Evolutionary conservation across 2,329 filamentous ascomycete species (phyloP).

Genomic region (Aspergillus nomiae): DNA sequence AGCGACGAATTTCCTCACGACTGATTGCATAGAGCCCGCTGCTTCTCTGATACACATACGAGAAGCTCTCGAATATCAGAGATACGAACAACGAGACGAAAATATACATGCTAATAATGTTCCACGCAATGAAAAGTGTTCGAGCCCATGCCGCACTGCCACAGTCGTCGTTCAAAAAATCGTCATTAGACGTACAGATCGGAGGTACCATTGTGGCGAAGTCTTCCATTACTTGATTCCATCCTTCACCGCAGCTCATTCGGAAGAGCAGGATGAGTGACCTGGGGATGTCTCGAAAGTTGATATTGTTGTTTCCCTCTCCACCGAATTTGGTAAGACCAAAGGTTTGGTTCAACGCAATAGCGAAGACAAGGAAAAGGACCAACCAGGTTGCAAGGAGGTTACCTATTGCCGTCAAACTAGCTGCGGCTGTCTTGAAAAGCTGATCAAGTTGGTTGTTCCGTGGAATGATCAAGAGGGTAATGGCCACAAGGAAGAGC

Average conservation of each 20-base stretch:
- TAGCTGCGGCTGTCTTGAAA: slow-evolving; percentile 97
- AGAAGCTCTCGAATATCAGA: slow-evolving; percentile 98
- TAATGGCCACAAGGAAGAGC: slow-evolving; percentile 86
- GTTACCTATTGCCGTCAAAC: slow-evolving; percentile 86
- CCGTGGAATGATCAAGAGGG: slow-evolving; percentile 86
- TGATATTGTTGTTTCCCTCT: slow-evolving; percentile 75
- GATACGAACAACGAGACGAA: slow-evolving; percentile 98
- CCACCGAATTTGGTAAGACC: slow-evolving; percentile 85
- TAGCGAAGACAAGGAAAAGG: slow-evolving; percentile 92
- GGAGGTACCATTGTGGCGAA: slow-evolving; percentile 79
- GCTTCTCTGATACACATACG: slow-evolving; percentile 96
- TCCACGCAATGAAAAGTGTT: slow-evolving; percentile 91
- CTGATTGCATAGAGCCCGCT: slow-evolving; percentile 89
- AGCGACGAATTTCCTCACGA: slow-evolving; percentile 89
- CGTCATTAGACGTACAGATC: slow-evolving; percentile 70
- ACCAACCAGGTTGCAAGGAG: slow-evolving; percentile 96
- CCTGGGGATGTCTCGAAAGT: slow-evolving; percentile 92
- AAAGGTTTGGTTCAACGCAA: slow-evolving; percentile 93
- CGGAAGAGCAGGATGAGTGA: slow-evolving; percentile 90
- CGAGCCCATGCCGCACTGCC: slow-evolving; percentile 88
- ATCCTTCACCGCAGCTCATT: slow-evolving; percentile 91
- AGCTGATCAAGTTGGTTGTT: slow-evolving; percentile 97
- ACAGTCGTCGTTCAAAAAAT: slow-evolving; percentile 88
- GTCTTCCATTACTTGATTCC: slow-evolving; percentile 97
- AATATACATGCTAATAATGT: slow-evolving; percentile 99